Base-by-base conservation (phyloP, 2,329 filamentous ascomycete genomes). In the Microsporum canis region DNA sequence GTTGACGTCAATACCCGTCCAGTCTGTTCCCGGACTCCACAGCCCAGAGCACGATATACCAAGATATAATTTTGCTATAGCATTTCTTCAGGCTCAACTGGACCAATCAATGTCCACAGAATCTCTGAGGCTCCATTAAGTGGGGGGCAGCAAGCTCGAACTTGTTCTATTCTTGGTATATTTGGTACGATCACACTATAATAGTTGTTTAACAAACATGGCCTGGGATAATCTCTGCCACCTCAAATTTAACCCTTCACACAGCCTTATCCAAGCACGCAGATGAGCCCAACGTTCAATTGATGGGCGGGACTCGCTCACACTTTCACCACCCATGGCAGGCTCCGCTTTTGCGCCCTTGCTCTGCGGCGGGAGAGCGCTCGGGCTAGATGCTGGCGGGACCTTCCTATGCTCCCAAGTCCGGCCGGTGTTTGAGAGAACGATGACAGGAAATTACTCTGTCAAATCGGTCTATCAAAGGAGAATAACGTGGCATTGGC, bases 401-500 rank as follows among this genome's bases (percentile, higher is more conserved):
- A 36, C 36, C 10, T n/a, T 55, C 17, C 17, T 29, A 7, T 14
- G 23, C 23, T 49, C 23, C 45, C 45, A 55, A 36, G 49, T 4
- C 49, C 33, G 14, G 49, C 29, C 49, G 31, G 49, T 23, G 29
- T 55, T 55, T 55, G 31, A 34, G 12, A 34, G 14, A 34, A 34
- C 49, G 49, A 55, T 36, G 31, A 6, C 29, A 8, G 5, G 14
- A 17, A 17, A 4, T 34, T 5, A 14, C 8, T 36, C 4, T 34
- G 17, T 55, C 49, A 55, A 55, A 55, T 55, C 49, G 36, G 3
- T 36, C 5, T 14, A 5, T 31, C 3, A 14, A 5, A 34, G 31
- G 49, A 34, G 49, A 55, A 55, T 55, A 55, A 55, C 49, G 49
- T 55, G 49, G 49, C 49, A 34, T 36, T 55, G 29, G 29, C 33